A percentile compares a stretch with the other conserved stretches of the same genome.
Conservation (phyloP, 2,329 filamentous ascomycete genomes). For the Leptographium lundbergii region DNA sequence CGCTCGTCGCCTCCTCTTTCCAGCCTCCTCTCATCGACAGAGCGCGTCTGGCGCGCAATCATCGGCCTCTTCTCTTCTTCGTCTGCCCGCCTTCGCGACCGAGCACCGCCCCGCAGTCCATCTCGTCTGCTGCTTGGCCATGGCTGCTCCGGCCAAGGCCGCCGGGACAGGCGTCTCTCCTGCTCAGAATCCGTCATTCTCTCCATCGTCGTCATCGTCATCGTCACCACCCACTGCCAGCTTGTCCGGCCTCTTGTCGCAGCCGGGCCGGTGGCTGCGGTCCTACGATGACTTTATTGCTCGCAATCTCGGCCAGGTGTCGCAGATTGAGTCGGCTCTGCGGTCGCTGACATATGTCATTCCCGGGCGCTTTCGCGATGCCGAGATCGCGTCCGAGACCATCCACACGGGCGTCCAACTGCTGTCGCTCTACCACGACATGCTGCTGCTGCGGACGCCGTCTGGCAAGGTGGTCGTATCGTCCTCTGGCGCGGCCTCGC, state of each 20-base stretch:
- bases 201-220: background rate
- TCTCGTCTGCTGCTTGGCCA: background rate
- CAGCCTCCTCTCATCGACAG: background rate
- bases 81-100: background rate
- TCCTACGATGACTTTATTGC: constrained; percentile 85
- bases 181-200: background rate
- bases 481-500: constrained; percentile 24
- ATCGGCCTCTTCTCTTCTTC: background rate
- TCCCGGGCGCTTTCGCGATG: constrained; percentile 79
- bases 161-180: background rate
- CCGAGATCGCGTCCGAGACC: constrained; percentile 88
- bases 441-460: constrained; percentile 50
- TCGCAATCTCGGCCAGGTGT: constrained; percentile 86
- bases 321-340: constrained; percentile 87
- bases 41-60: background rate
- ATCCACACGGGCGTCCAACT: constrained; percentile 82
- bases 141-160: background rate
- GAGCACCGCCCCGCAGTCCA: background rate
- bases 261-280: constrained; percentile 45
- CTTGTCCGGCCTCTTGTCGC: constrained; percentile 27
- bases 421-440: constrained; percentile 86
- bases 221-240: background rate
- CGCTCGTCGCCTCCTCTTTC: background rate
- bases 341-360: constrained; percentile 93
- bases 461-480: background rate